Evolutionary conservation across 2,329 filamentous ascomycete genomes (phyloP).

Genomic region (Colletotrichum karsti): DNA sequence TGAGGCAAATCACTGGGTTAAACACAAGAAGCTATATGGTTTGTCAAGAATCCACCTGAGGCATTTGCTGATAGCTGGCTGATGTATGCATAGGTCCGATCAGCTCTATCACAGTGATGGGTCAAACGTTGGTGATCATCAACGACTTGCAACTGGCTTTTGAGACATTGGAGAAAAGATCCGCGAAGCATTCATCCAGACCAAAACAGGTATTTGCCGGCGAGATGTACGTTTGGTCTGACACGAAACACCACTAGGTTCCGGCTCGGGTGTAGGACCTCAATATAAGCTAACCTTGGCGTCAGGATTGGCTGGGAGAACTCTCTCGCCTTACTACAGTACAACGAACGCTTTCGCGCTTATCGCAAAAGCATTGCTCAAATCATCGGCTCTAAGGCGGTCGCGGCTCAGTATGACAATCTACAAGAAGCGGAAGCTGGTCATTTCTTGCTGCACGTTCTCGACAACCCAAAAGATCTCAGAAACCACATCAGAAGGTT

Average conservation of each 20-base stretch:
- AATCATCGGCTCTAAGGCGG: slow-evolving; percentile 52
- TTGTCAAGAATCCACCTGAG: background rate
- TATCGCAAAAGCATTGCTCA: slow-evolving; percentile 54
- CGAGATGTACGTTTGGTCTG: slow-evolving; percentile 46
- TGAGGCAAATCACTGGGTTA: slow-evolving; percentile 44
- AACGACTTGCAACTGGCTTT: slow-evolving; percentile 44
- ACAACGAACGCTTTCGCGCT: slow-evolving; percentile 45
- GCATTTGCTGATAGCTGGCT: background rate
- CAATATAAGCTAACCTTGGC: background rate
- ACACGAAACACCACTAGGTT: too few relatives aligned
- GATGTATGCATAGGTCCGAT: slow-evolving; percentile 29
- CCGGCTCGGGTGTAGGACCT: background rate
- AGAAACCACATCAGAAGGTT: slow-evolving; percentile 52
- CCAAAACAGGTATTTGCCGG: slow-evolving; percentile 41
- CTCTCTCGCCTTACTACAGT: slow-evolving; percentile 41
- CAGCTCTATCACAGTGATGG: slow-evolving; percentile 46
- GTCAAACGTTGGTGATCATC: slow-evolving; percentile 49
- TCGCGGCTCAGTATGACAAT: slow-evolving; percentile 46
- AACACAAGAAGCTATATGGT: slow-evolving; percentile 43
- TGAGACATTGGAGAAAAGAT: slow-evolving; percentile 47
- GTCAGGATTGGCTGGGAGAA: slow-evolving; percentile 45
- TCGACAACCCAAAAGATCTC: slow-evolving; percentile 46
- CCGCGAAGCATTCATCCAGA: slow-evolving; percentile 40
- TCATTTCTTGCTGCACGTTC: slow-evolving; percentile 51
- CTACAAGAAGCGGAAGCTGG: slow-evolving; percentile 53